phyloP scores from a whole-genome alignment of 257 asterid genomes.

The Solanum bulbocastanum region DNA sequence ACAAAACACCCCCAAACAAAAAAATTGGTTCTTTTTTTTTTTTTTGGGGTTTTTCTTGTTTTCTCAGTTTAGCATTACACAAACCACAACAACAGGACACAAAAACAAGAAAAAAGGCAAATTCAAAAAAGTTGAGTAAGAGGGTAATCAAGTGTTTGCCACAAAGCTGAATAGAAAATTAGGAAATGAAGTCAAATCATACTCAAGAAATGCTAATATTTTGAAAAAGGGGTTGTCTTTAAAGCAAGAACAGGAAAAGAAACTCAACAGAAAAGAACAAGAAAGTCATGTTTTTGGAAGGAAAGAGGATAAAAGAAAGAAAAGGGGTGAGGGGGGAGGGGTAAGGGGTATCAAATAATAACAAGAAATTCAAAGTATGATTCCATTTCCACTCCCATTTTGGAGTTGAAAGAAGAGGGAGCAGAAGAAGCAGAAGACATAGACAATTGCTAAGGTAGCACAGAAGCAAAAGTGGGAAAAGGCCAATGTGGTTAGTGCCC shows the following conservation, averaged over 20 bases:
- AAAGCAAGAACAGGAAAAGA: conserved; percentile 31
- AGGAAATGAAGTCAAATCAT: conserved; percentile 24
- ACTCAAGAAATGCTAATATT: conserved; percentile 4
- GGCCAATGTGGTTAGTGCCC: conserved; percentile 54
- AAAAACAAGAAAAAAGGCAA: not conserved
- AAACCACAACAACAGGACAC: not conserved
- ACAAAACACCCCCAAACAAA: conserved; percentile 15
- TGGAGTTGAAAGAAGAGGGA: conserved; percentile 59
- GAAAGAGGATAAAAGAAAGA: not conserved
- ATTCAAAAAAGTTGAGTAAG: conserved; percentile 7
- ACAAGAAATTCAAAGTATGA: conserved; percentile 76
- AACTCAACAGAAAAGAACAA: conserved; percentile 11
- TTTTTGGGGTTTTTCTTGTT: not conserved
- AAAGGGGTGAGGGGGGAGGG: conserved; percentile 3
- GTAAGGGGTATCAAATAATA: conserved; percentile 48
- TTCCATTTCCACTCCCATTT: conserved; percentile 54
- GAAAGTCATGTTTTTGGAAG: conserved; percentile 13
- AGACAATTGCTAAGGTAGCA: conserved; percentile 66
- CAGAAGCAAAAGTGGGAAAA: conserved; percentile 62
- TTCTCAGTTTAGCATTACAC: not conserved
- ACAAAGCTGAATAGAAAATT: not conserved
- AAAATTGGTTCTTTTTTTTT: not conserved
- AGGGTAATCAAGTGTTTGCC: conserved; percentile 21
- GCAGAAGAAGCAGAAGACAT: conserved; percentile 63
- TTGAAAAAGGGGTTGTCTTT: conserved; percentile 34